phyloP scores from a whole-genome alignment of 1,284 basidiomycete species.

The Leucoagaricus sp. region DNA sequence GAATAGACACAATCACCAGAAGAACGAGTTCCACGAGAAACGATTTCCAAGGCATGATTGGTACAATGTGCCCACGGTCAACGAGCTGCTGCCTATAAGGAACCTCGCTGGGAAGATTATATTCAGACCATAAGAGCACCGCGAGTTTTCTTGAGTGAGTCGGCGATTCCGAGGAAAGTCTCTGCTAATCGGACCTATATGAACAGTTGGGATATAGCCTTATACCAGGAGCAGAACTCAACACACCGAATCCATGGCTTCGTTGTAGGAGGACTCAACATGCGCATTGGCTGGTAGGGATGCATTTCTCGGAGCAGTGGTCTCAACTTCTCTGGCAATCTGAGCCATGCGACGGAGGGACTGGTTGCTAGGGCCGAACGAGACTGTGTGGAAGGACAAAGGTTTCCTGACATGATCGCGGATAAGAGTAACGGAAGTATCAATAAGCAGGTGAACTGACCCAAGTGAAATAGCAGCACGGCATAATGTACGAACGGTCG shows the following conservation, averaged over 20 bases:
- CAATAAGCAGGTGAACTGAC: conserved; percentile 30
- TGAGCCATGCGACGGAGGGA: conserved; percentile 53
- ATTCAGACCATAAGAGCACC: conserved; percentile 28
- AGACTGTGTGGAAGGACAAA: conserved; percentile 60
- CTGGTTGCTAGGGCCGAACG: conserved; percentile 46
- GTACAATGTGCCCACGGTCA: too few relatives aligned
- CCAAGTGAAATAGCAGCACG: conserved; percentile 48
- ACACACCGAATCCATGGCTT: conserved; percentile 56
- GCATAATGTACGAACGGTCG: conserved; percentile 46
- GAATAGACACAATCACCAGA: too few relatives aligned
- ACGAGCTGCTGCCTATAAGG: too few relatives aligned
- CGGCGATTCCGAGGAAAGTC: conserved; percentile 64
- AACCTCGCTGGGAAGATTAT: too few relatives aligned
- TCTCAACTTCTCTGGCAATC: conserved; percentile 52
- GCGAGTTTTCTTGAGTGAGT: conserved; percentile 57
- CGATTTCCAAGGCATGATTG: too few relatives aligned
- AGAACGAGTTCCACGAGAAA: too few relatives aligned
- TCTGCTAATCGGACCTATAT: conserved; percentile 54
- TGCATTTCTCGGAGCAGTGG: conserved; percentile 46
- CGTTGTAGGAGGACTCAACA: conserved; percentile 50
- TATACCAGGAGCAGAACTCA: not conserved
- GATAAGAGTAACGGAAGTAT: not conserved
- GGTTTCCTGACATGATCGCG: conserved; percentile 43
- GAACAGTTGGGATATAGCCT: not conserved
- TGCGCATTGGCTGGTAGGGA: conserved; percentile 36